Conservation (phyloP, 257 asterid species). For the Schizonepeta tenuifolia region DNA sequence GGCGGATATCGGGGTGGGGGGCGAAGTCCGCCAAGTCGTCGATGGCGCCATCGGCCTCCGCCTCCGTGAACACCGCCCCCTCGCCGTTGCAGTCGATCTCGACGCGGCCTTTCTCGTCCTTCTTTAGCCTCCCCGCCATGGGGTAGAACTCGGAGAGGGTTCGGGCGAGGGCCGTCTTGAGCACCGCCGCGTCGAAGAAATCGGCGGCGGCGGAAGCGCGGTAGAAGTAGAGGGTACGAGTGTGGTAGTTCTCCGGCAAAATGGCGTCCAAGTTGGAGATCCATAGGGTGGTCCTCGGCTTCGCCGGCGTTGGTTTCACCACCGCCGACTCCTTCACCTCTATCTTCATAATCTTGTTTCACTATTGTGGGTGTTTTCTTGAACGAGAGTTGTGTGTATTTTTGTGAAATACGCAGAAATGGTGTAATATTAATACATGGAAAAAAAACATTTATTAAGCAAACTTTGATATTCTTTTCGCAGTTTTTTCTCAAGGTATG, state of each 20-base stretch:
- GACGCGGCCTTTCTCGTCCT: background rate
- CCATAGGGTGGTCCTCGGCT: background rate
- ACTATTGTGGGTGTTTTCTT: too few species aligned
- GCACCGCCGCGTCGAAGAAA: background rate
- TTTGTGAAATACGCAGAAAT: too few species aligned
- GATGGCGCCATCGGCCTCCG: background rate
- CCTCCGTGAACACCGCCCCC: conserved; percentile 13
- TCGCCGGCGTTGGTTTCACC: too few species aligned
- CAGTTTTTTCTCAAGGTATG: too few species aligned
- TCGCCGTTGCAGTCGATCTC: conserved; percentile 18
- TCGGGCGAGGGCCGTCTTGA: conserved; percentile 11
- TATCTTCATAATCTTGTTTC: too few species aligned
- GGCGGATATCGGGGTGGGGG: background rate
- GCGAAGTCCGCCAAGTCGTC: background rate
- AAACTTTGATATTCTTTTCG: too few species aligned
- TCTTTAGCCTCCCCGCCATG: background rate
- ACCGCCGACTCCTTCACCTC: too few species aligned
- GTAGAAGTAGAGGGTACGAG: background rate
- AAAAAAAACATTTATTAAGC: too few species aligned
- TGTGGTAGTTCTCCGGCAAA: background rate
- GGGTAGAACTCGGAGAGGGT: conserved; percentile 2
- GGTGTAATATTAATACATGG: too few species aligned
- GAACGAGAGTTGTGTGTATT: too few species aligned
- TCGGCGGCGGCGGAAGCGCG: too few species aligned
- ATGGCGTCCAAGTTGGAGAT: background rate